Percentiles rank a stretch among this genome's conserved stretches.
phyloP scores from a whole-genome alignment of 306 rosid species.

The Prunus persica region Prunus_persica_NCBIv2 NC_034014.1:25511501-25512000 shows the following conservation, averaged over 20 bases:
- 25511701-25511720: not conserved
- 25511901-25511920: not conserved
- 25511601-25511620: slow-evolving; percentile 25
- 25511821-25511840: no score
- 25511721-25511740: slow-evolving; percentile 1
- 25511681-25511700: not conserved
- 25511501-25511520: slow-evolving; percentile 19
- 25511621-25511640: slow-evolving; percentile 36
- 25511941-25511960: slow-evolving; percentile 16
- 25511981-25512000: not conserved
- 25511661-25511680: slow-evolving; percentile 12
- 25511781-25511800: not conserved
- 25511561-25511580: slow-evolving; percentile 42
- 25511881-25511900: not conserved
- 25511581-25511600: slow-evolving; percentile 14
- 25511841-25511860: no score
- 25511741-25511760: not conserved
- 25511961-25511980: slow-evolving; percentile 2
- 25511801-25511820: not conserved
- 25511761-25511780: slow-evolving; percentile 20
- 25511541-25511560: slow-evolving; percentile 15
- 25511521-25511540: slow-evolving; percentile 29
- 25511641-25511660: slow-evolving; percentile 29
- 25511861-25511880: no score
- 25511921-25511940: not conserved